Conservation (phyloP, 1,284 basidiomycete genomes). For the Moesziomyces sp. region DNA sequence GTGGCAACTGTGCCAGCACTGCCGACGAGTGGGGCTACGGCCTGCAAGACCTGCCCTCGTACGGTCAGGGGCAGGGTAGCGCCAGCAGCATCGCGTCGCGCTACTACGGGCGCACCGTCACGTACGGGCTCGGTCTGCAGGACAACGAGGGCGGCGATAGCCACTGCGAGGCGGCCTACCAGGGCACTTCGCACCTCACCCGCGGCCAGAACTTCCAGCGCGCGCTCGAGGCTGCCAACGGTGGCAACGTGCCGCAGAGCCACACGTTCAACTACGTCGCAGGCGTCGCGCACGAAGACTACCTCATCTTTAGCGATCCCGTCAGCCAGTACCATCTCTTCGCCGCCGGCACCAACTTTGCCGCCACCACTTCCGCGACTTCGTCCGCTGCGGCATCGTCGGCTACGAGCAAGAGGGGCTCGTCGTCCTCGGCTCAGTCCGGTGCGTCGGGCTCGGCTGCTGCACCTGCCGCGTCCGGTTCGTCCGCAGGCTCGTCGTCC, state of each 20-base stretch:
- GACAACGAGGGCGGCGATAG: constrained; percentile 58
- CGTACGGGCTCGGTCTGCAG: constrained; percentile 50
- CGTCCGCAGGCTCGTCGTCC: constrained; percentile 1
- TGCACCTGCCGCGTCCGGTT: neutral
- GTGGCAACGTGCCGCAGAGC: constrained; percentile 43
- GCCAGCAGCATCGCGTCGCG: constrained; percentile 33
- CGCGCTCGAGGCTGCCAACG: constrained; percentile 26
- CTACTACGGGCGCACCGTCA: constrained; percentile 49
- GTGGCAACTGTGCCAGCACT: constrained; percentile 33
- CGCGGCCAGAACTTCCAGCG: constrained; percentile 56
- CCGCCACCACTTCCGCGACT: constrained; percentile 1
- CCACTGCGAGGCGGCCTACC: constrained; percentile 58
- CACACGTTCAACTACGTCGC: constrained; percentile 55
- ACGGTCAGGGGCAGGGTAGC: constrained; percentile 27
- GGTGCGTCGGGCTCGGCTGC: neutral
- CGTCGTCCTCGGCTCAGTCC: constrained; percentile 3
- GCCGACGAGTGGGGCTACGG: constrained; percentile 41
- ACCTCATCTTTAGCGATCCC: constrained; percentile 53
- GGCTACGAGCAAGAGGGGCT: constrained; percentile 3
- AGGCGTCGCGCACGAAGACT: constrained; percentile 53
- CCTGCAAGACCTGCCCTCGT: constrained; percentile 28
- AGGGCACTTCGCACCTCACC: constrained; percentile 53
- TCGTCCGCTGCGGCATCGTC: constrained; percentile 9
- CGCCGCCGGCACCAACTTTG: constrained; percentile 19
- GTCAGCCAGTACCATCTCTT: constrained; percentile 49